phyloP scores from a whole-genome alignment of 2,329 filamentous ascomycete species.

The Colletotrichum orbiculare region DNA sequence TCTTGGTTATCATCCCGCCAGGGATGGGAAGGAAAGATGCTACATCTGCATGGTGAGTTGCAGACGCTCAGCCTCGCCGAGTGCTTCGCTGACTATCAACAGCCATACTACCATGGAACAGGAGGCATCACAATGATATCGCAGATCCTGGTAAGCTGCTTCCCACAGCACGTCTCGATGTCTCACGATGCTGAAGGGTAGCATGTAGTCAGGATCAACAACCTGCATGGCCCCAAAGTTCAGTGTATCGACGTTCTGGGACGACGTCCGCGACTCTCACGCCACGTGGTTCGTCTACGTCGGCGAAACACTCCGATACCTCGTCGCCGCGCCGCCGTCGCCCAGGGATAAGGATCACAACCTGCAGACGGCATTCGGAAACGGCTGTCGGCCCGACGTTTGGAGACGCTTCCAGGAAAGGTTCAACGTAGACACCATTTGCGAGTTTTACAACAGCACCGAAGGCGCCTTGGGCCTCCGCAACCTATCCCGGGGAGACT shows the following conservation, averaged over 20 bases:
- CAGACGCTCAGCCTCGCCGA: background rate
- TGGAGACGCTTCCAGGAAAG: slow-evolving; percentile 69
- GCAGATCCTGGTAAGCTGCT: slow-evolving; percentile 63
- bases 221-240: slow-evolving; percentile 75
- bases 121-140: slow-evolving; percentile 69
- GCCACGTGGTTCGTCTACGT: slow-evolving; percentile 82
- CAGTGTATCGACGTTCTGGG: slow-evolving; percentile 77
- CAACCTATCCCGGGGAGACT: slow-evolving; percentile 71
- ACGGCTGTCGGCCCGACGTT: slow-evolving; percentile 75
- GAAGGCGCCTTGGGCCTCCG: slow-evolving; percentile 75
- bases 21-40: background rate
- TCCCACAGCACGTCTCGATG: slow-evolving; percentile 36
- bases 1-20: background rate
- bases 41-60: slow-evolving; percentile 17
- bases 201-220: slow-evolving; percentile 53
- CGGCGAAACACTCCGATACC: slow-evolving; percentile 80
- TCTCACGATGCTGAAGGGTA: no score
- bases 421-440: slow-evolving; percentile 64
- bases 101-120: slow-evolving; percentile 75
- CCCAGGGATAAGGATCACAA: slow-evolving; percentile 69
- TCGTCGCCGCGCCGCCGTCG: slow-evolving; percentile 75
- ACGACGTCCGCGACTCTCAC: slow-evolving; percentile 73
- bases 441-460: slow-evolving; percentile 83
- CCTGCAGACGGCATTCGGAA: slow-evolving; percentile 71
- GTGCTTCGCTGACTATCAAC: slow-evolving; percentile 38